Evolutionary conservation across 805 yeast genomes (phyloP), one percentile per base, ranked within the genome.

Genomic region (Yarrowia yakushimensis): DNA sequence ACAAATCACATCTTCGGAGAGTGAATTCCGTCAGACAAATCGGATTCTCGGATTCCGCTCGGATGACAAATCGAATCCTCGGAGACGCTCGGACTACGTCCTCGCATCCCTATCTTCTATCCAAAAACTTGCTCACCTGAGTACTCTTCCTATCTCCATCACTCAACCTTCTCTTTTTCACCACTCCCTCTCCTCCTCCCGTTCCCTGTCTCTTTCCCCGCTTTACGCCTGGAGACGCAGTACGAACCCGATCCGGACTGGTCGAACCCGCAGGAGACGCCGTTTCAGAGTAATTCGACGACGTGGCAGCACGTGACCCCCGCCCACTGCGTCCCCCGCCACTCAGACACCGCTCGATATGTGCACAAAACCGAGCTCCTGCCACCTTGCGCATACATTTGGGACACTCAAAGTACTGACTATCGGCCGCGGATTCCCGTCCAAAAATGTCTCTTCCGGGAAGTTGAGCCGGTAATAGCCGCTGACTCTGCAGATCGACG

Each of bases 281-380:
- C 2, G 61, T 55, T 39, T 55, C 61, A 28, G 61, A 55, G 30
- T 55, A 55, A 9, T 39, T 39, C 2, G 61, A 55, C 2, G 39
- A 20, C 22, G 61, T 55, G 28, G 61, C 61, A 0, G 59, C 59
- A 8, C 61, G 27, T 10, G 61, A 55, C 1, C 61, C 61, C 6
- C 61, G 36, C 18, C 42, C 36, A 48, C 39, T 30, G 13, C 64
- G 39, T 2, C 48, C 61, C 63, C 88, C 81, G 12, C 97, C 88
- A 45, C 90, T 89, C 23, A 91, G 74, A 71, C 99, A 93, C 68
- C 96, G 84, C 71, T 91, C 96, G 30, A 93, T 80, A 74, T 93
- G 99, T 42, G 89, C 91, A 1, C 98, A 97, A 78, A 90, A 92
- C 64, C 99, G 78, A 37, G 89, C 87, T 0, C 96, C 97, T 0